Percentiles rank a stretch among this genome's conserved stretches.
phyloP scores from a whole-genome alignment of 345 rosid genomes.

The Salix suchowensis region DNA sequence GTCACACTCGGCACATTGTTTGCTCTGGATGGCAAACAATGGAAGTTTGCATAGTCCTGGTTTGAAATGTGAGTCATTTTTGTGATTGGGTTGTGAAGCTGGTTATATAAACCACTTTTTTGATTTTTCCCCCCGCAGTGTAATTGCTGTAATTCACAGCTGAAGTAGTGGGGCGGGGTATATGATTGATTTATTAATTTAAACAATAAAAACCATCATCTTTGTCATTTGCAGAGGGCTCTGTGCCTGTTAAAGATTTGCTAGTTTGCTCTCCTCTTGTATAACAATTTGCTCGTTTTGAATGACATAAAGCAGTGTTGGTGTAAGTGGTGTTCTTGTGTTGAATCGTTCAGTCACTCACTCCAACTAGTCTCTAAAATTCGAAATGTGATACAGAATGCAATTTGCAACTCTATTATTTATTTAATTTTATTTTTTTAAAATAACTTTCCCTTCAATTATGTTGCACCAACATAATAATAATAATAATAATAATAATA shows the following conservation, averaged over 20 bases:
- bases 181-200: conserved; percentile 19
- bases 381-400: no score
- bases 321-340: background rate
- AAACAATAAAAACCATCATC: background rate
- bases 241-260: conserved; percentile 1
- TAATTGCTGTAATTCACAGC: conserved; percentile 4
- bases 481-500: no score
- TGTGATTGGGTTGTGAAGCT: conserved; percentile 5
- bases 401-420: no score
- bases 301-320: background rate
- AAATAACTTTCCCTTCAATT: no score
- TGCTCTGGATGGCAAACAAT: conserved; percentile 27
- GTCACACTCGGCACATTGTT: conserved; percentile 17
- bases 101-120: background rate
- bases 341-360: background rate
- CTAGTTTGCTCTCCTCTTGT: background rate
- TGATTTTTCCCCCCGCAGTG: background rate
- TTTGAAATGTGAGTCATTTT: conserved; percentile 6
- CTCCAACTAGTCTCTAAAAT: background rate
- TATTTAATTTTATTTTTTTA: no score
- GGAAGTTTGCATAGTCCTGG: conserved; percentile 10
- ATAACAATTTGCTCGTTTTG: conserved; percentile 4
- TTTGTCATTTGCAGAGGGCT: conserved; percentile 1
- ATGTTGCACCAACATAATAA: no score
- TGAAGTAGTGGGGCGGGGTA: conserved; percentile 8